A percentile compares a stretch with the other conserved stretches of the same genome.
Conservation (phyloP, 1,284 basidiomycete genomes). For the Cutaneotrichosporon daszewskae region DNA sequence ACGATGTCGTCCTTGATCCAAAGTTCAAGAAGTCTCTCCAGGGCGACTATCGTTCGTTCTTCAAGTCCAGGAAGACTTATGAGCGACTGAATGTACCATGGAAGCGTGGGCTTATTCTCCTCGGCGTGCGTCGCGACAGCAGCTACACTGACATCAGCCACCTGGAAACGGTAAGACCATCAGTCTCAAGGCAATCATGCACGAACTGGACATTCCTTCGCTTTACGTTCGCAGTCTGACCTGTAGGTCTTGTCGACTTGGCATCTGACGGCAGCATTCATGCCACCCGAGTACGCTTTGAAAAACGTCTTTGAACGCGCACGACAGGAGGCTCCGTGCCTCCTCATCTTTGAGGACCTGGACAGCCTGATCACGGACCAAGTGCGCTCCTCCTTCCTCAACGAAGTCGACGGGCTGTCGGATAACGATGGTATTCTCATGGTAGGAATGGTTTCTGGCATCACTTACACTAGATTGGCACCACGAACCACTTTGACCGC, state of each 20-base stretch:
- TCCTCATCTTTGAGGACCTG: constrained; percentile 71
- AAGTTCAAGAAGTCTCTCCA: constrained; percentile 61
- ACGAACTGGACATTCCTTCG: constrained; percentile 50
- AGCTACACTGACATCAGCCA: constrained; percentile 14
- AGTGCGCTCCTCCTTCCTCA: constrained; percentile 78
- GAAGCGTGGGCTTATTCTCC: constrained; percentile 56
- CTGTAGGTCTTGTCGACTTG: too few relatives aligned
- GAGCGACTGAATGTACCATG: constrained; percentile 68
- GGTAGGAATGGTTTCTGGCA: constrained; percentile 14
- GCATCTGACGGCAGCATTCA: too few relatives aligned
- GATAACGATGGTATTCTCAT: constrained; percentile 70
- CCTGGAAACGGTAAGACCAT: constrained; percentile 78
- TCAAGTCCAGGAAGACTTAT: constrained; percentile 63
- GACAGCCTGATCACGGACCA: constrained; percentile 69
- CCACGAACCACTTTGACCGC: constrained; percentile 74
- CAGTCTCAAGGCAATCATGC: constrained; percentile 58
- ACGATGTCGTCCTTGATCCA: constrained; percentile 62
- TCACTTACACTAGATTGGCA: constrained; percentile 53
- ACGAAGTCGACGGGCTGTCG: constrained; percentile 58
- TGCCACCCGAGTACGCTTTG: too few relatives aligned
- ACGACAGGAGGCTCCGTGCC: constrained; percentile 56
- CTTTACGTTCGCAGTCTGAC: constrained; percentile 61
- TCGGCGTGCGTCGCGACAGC: constrained; percentile 12
- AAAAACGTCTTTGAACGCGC: too few relatives aligned
- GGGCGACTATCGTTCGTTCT: constrained; percentile 71